Conservation (phyloP, 306 rosid species). For the Gynostemma pentaphyllum region DNA sequence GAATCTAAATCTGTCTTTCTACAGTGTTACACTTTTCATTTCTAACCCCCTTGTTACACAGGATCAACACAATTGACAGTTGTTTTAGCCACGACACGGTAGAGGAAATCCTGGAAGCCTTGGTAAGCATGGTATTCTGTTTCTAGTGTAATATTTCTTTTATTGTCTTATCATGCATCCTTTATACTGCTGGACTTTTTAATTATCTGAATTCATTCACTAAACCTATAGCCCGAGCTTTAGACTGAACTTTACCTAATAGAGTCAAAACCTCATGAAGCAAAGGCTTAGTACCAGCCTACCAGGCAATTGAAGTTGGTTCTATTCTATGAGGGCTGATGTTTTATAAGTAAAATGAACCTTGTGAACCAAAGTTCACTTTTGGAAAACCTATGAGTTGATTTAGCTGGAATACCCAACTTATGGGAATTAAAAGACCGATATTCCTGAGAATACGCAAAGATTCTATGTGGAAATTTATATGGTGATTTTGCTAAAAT, state of each 20-base stretch:
- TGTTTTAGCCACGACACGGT: conserved; percentile 81
- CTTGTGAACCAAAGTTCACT: neutral
- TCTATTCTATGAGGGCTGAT: neutral
- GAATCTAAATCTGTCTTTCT: too few species aligned
- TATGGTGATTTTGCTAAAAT: neutral
- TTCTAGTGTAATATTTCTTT: neutral
- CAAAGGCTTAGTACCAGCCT: neutral
- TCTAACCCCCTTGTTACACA: conserved; percentile 18
- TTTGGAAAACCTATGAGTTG: neutral
- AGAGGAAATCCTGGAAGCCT: conserved; percentile 76
- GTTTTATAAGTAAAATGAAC: too few species aligned
- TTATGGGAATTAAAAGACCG: neutral
- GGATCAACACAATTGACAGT: conserved; percentile 57
- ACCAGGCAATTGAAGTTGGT: neutral
- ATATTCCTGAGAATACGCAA: neutral
- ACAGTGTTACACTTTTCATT: too few species aligned
- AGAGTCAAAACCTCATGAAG: neutral
- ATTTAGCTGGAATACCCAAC: neutral
- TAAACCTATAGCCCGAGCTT: neutral
- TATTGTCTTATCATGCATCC: neutral
- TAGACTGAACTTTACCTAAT: neutral
- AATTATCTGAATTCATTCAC: neutral
- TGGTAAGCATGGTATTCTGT: conserved; percentile 49
- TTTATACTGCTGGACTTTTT: neutral
- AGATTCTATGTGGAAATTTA: neutral